Percentiles rank a stretch among this genome's conserved stretches.
These are phyloP conservation scores for Cyclotella baltica DNA, from an alignment of 108 stramenopile species.

Conservation along the genomic window DNA sequence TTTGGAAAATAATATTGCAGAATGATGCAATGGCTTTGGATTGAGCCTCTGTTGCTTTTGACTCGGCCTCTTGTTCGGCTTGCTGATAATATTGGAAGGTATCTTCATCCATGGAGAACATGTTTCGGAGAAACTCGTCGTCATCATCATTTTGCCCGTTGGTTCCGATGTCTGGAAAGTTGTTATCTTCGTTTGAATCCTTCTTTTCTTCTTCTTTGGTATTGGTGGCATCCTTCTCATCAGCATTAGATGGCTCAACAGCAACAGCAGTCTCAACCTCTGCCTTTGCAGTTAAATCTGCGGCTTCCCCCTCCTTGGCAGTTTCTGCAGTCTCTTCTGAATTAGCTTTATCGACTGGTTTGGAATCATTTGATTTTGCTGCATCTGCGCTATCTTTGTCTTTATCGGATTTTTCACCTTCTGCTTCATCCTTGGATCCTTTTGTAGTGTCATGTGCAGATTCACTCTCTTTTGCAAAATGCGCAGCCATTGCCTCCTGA, in stretches of 20 bases:
- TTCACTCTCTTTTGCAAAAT: slow-evolving; percentile 43
- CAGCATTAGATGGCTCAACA: slow-evolving; percentile 2
- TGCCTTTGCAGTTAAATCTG: not conserved
- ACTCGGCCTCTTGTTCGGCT: slow-evolving; percentile 72
- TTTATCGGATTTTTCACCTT: slow-evolving; percentile 11
- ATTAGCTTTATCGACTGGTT: slow-evolving; percentile 7
- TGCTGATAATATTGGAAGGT: slow-evolving; percentile 71
- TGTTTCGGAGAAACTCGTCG: slow-evolving; percentile 37
- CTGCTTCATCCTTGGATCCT: slow-evolving; percentile 36
- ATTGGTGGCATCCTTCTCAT: not conserved
- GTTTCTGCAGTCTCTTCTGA: slow-evolving; percentile 18
- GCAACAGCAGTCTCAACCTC: slow-evolving; percentile 31
- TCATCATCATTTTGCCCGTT: slow-evolving; percentile 37
- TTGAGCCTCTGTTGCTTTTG: slow-evolving; percentile 65
- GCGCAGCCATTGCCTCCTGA: slow-evolving; percentile 53
- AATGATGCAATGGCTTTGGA: slow-evolving; percentile 60
- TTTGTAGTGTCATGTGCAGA: slow-evolving; percentile 30
- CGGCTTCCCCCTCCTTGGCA: slow-evolving; percentile 11
- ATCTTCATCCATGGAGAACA: slow-evolving; percentile 72
- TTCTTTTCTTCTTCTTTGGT: not conserved
- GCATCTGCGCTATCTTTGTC: not conserved
- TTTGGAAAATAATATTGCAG: slow-evolving; percentile 61
- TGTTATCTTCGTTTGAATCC: not conserved
- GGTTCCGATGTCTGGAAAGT: not conserved
- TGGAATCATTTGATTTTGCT: slow-evolving; percentile 14